Evolutionary conservation across 2,329 filamentous ascomycete genomes (phyloP).

Genomic region (Ophiostoma himal-ulmi): DNA sequence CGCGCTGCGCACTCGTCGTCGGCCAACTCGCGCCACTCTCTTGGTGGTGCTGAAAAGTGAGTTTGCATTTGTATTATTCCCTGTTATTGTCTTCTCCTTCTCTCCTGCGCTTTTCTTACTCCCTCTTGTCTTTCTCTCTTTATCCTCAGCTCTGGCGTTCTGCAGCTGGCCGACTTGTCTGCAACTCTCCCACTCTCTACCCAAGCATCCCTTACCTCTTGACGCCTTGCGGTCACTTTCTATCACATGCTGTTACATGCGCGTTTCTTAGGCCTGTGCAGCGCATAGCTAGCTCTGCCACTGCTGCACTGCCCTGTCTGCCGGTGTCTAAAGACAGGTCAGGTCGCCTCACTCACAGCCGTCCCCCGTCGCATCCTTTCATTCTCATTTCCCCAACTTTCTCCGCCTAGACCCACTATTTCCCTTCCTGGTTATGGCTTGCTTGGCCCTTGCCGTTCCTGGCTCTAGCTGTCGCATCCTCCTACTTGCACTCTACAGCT

Average conservation of each 20-base stretch:
- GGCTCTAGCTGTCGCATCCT: constrained; percentile 5
- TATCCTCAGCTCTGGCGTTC: not conserved
- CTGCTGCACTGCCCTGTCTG: not conserved
- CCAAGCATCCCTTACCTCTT: not conserved
- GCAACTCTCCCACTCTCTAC: not conserved
- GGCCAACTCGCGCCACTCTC: constrained; percentile 43
- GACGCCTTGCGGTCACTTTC: not conserved
- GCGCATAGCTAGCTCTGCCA: not conserved
- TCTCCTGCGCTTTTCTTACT: not conserved
- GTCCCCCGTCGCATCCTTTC: constrained; percentile 4
- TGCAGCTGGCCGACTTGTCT: not conserved
- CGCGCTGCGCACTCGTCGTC: constrained; percentile 42
- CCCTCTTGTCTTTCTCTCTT: not conserved
- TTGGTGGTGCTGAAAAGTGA: constrained; percentile 50
- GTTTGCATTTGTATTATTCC: constrained; percentile 31
- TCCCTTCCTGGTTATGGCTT: not conserved
- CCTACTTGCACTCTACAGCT: not conserved
- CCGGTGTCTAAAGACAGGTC: not conserved
- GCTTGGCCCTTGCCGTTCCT: not conserved
- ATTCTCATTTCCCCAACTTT: constrained; percentile 17
- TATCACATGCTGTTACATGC: not conserved
- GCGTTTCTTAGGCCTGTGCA: not conserved
- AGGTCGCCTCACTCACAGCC: not conserved
- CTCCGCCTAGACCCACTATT: constrained; percentile 14
- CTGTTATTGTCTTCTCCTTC: not conserved